Conservation (phyloP, 768 basidiomycete species). For the Cyclocybe cylindracea region DNA sequence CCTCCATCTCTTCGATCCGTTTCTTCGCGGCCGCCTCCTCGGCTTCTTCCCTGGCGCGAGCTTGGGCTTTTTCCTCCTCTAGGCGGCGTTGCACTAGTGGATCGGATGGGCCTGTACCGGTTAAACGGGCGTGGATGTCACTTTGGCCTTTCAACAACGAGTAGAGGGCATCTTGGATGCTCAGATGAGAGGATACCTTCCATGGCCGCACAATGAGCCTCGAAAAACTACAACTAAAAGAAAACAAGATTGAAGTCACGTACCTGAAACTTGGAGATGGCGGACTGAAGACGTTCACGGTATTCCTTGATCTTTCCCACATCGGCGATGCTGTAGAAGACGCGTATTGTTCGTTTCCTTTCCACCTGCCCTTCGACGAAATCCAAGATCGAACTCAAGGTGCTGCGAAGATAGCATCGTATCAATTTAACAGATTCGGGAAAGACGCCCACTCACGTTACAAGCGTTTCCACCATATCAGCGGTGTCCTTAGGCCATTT, state of each 20-base stretch:
- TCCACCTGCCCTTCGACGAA: slow-evolving; percentile 5
- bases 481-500: slow-evolving; percentile 10
- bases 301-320: slow-evolving; percentile 9
- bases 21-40: no score
- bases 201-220: no score
- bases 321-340: slow-evolving; percentile 8
- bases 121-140: not conserved
- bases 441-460: not conserved
- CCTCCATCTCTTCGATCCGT: no score
- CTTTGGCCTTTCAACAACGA: slow-evolving; percentile 8
- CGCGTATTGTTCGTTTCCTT: not conserved
- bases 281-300: slow-evolving; percentile 9
- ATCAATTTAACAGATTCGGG: not conserved
- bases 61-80: no score
- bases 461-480: slow-evolving; percentile 6
- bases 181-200: slow-evolving; percentile 13
- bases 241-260: not conserved
- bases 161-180: slow-evolving; percentile 8
- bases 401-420: not conserved
- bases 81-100: no score
- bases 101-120: not conserved
- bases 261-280: slow-evolving; percentile 13
- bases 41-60: no score
- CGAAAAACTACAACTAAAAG: no score
- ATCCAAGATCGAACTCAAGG: slow-evolving; percentile 5